These are phyloP conservation scores for Xylaria castorea DNA, from an alignment of 495 filamentous ascomycete species.

Conservation along the genomic window DNA sequence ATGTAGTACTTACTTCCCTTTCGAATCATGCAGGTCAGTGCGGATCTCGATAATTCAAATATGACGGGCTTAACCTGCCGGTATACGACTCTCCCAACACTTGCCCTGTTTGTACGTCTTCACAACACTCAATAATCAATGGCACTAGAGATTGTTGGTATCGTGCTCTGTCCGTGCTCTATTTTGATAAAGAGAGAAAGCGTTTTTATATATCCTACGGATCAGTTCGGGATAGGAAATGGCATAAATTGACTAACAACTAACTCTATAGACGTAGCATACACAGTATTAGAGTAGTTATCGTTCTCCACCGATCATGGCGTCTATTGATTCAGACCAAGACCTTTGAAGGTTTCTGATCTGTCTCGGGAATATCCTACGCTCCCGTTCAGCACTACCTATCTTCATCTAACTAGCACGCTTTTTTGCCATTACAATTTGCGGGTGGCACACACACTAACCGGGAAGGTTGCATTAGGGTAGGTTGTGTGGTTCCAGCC, in stretches of 20 bases:
- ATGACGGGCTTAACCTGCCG: not conserved
- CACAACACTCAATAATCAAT: not conserved
- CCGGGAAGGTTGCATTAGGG: constrained; percentile 25
- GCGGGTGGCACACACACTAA: constrained; percentile 7
- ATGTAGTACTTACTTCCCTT: not conserved
- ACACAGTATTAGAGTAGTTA: not conserved
- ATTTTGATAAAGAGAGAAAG: not conserved
- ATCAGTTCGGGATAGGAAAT: not conserved
- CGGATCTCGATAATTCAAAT: not conserved
- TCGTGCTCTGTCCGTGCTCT: not conserved
- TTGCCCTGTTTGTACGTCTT: not conserved
- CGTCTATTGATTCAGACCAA: not conserved
- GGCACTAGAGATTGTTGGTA: not conserved
- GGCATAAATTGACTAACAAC: not conserved
- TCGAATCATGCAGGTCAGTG: not conserved
- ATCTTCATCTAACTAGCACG: constrained; percentile 4
- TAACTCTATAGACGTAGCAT: not conserved
- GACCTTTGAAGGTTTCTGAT: not conserved
- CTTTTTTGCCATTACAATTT: constrained; percentile 8
- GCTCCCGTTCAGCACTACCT: constrained; percentile 8
- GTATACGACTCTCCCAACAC: not conserved
- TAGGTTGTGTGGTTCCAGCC: constrained; percentile 25
- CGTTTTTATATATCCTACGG: not conserved
- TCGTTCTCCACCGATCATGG: not conserved
- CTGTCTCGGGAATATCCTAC: constrained; percentile 10